Base-by-base conservation (phyloP, 805 yeast genomes). In the Lachancea waltii region DNA sequence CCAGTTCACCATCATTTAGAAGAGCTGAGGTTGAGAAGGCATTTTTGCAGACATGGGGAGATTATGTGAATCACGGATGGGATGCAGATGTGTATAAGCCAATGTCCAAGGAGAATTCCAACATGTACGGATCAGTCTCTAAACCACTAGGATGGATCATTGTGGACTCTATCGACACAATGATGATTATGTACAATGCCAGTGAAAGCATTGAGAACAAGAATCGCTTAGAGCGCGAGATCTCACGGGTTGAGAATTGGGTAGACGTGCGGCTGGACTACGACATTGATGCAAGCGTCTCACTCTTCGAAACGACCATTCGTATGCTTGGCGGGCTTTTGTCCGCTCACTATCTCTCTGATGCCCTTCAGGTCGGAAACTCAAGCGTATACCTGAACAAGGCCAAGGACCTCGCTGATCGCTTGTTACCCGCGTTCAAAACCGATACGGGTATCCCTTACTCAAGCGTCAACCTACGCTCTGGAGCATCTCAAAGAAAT, bases 291-390 rank as follows among this genome's bases (percentile, higher is more conserved):
- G 75, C 79, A 44, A 73, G 73, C 24, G 92, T 85, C 29, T 86
- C 81, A 54, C 79, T 86, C 5, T 89, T 89, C 61, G 97, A 87
- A 57, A 86, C 96, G n/a, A 85, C 97, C 5, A 87, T 85, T 46
- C 71, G 96, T 56, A 85, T 89, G 94, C 65, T 89, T 18, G 97
- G 97, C 30, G 97, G 97, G 0, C 67, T 89, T n/a, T 63, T 89
- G 34, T 81, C 95, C 3, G 95, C 95, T 0, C 76, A 75, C 53
- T 79, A 84, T 47, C 62, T 85, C 20, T 72, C 89, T 2, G 64
- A 70, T 10, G 89, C 83, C 49, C 31, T 53, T 7, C 25, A 41
- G 4, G 35, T 54, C 3, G 62, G 60, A 3, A 48, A 49, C 16
- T 45, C 55, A 7, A 83, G 78, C 33, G 42, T 83, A 38, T 85